A percentile compares a stretch with the other conserved stretches of the same genome.
phyloP scores from a whole-genome alignment of 306 rosid genomes.

The Elaeagnus macrophylla region DNA sequence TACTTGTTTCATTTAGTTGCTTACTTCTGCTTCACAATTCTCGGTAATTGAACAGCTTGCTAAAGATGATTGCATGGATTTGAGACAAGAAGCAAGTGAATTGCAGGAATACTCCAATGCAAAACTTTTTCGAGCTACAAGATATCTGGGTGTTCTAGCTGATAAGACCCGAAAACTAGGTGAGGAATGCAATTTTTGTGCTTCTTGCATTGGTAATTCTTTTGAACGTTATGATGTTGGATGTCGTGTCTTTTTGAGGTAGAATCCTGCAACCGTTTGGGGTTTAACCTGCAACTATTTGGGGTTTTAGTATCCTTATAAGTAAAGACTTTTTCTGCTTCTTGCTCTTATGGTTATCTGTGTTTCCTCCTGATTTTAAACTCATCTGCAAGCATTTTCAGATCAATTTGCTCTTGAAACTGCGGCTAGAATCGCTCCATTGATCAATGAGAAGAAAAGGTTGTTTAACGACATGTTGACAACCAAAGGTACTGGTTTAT shows the following conservation, averaged over 20 bases:
- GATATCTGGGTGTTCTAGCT: slow-evolving; percentile 92
- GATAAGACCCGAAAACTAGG: slow-evolving; percentile 76
- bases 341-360: slow-evolving; percentile 5
- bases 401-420: slow-evolving; percentile 78
- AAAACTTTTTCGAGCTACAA: slow-evolving; percentile 82
- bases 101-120: slow-evolving; percentile 90
- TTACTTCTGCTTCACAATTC: slow-evolving; percentile 23
- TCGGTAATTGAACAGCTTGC: slow-evolving; percentile 53
- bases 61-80: slow-evolving; percentile 69
- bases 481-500: slow-evolving; percentile 66
- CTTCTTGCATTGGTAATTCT: not conserved
- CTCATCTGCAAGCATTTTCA: slow-evolving; percentile 28
- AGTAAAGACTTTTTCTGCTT: not conserved
- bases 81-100: slow-evolving; percentile 89
- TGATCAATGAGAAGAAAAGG: slow-evolving; percentile 76
- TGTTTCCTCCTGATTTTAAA: slow-evolving; percentile 16
- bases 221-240: slow-evolving; percentile 2
- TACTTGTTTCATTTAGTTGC: slow-evolving; percentile 14
- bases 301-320: slow-evolving; percentile 5
- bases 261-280: slow-evolving; percentile 6
- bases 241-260: slow-evolving; percentile 5
- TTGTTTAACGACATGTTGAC: slow-evolving; percentile 94
- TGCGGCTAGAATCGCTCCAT: slow-evolving; percentile 80
- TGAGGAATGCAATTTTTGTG: slow-evolving; percentile 26
- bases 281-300: slow-evolving; percentile 4